Evolutionary conservation across 176 grass and related monocot species (phyloP).

Genomic region (Hyparrhenia diplandra): DNA sequence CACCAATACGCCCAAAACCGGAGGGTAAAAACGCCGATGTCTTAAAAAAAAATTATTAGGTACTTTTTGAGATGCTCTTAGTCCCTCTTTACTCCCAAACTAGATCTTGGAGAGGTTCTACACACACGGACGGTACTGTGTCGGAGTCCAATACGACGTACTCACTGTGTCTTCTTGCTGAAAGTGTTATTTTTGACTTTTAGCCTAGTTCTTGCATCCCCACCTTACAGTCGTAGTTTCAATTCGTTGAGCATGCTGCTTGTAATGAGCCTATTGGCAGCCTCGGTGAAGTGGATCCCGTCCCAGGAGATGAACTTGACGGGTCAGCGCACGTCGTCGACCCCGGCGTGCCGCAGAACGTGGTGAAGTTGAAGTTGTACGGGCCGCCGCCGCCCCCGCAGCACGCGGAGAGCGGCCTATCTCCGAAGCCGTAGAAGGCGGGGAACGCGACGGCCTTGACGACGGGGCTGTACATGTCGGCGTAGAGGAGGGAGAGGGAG

Average conservation of each 20-base stretch:
- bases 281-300: slow-evolving; percentile 19
- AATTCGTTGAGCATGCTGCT: not conserved
- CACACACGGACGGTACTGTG: no score
- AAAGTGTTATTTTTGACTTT: no score
- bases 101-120: no score
- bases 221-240: no score
- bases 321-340: slow-evolving; percentile 15
- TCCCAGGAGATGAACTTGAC: slow-evolving; percentile 4
- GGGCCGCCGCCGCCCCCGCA: slow-evolving; percentile 25
- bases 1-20: no score
- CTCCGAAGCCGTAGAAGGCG: not conserved
- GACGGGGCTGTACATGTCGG: slow-evolving; percentile 43
- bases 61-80: no score
- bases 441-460: slow-evolving; percentile 21
- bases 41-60: no score
- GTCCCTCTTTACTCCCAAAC: no score
- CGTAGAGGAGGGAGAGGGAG: slow-evolving; percentile 53
- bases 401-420: slow-evolving; percentile 17
- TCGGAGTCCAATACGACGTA: no score
- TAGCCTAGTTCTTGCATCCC: no score
- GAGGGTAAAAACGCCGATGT: no score
- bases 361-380: slow-evolving; percentile 13
- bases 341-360: not conserved
- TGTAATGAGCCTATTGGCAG: not conserved
- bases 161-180: no score